Base-by-base conservation (phyloP, 164 flowering plant species). In the Brasenia schreberi region DNA sequence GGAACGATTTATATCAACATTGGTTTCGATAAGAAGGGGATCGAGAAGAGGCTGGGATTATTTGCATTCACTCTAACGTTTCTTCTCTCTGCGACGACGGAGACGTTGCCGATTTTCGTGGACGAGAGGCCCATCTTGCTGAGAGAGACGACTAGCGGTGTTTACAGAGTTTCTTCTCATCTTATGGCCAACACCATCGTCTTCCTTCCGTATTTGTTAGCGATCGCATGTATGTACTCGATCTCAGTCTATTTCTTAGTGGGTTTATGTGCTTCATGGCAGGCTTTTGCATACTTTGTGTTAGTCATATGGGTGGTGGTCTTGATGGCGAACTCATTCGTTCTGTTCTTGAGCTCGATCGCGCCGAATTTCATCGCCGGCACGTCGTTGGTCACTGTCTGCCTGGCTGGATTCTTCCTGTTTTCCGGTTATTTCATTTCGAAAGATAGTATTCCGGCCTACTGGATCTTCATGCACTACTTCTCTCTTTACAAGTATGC, bases 341-440 rank as follows among this genome's bases (percentile, higher is more conserved):
- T 92, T 5, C 84, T 92, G 7, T 95, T 88, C 81, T 61, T 92
- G 69, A 92, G 97, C 75, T 84, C 99, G 11, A 63, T 95, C 12
- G 90, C 97, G 0, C 97, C 97, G 1, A 86, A 90, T 53, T 95
- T 81, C 83, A 89, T 95, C 5, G 81, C 97, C 5, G 97, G 99
- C 1, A 88, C 94, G 0, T 87, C 97, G 2, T 80, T 90, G 0
- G 84, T 92, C 42, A 85, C 97, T 1, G 65, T 84, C 6, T 76
- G 81, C 63, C 83, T 92, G 0, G 97, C 83, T 1, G 88, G 79
- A 0, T 95, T 90, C 76, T 95, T 95, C 63, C 88, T 95, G 63
- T 95, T 95, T 80, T 95, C 99, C 10, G 99, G 99, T 18, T 92
- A 92, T 77, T 95, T 95, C 82, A 90, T 95, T 19, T 83, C 94